Base-by-base conservation (phyloP, 2,329 filamentous ascomycete species). In the Penicillium sp. region DNA sequence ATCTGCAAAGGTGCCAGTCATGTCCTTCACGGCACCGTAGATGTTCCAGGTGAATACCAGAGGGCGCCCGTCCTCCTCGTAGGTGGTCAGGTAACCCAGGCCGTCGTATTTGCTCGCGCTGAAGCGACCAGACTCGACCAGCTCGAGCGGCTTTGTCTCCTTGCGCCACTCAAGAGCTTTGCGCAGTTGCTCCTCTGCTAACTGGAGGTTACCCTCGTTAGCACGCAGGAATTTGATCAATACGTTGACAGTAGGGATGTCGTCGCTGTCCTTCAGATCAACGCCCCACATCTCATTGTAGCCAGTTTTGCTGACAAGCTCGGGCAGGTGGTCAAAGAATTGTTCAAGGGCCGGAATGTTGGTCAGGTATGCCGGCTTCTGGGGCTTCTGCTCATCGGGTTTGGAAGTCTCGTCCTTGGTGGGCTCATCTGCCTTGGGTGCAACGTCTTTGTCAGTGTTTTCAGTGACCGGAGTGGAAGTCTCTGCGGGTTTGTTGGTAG, bases 201-300 rank as follows among this genome's bases (percentile, higher is more conserved):
- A 84, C 46, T 77, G 76, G 6, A 89, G 68, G 63, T 95, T 84
- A 54, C 86, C 84, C 54, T 84, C 83, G 68, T 96, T 96, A 67
- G 91, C 92, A 60, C 91, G 88, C 48, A 97, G 81, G 74, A 91
- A 96, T 76, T 96, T 97, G 68, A 95, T 89, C 42, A 96, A 78
- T 44, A 96, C 81, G 61, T 95, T 84, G 66, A 87, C 85, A 42
- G 87, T 90, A 47, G 88, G 88, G 45, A 91, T 78, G 61, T 89
- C 78, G 35, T 72, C 61, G 47, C 60, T 62, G 48, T 66, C 62
- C 50, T 69, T 66, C 39, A 96, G 81, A 28, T 80, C 75, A 46
- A 96, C 83, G 42, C 91, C 91, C 83, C 91, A 97, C 79, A 96
- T 88, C 76, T 96, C 90, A 44, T 74, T 73, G 71, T 95, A 79